Base-by-base conservation (phyloP, 2,329 filamentous ascomycete species). In the Escovopsis sp. region DNA sequence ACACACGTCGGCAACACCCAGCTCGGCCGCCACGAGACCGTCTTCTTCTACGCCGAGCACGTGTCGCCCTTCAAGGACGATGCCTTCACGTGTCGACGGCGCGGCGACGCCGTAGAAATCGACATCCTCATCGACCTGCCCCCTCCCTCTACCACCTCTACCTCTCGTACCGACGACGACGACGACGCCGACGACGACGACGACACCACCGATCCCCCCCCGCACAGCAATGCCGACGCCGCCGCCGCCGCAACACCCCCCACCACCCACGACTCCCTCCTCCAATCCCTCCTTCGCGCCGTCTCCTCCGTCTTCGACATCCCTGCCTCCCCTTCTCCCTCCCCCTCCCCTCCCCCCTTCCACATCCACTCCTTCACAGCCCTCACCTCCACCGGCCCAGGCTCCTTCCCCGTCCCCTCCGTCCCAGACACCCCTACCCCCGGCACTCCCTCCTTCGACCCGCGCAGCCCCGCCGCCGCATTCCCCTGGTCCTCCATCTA, bases 1-100 rank as follows among this genome's bases (percentile, higher is more conserved):
- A 82, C 80, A 38, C 79, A 81, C 31, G 76, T 94, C 41, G 86
- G 84, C 29, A 83, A 80, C 45, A 70, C 87, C 28, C 72, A 80
- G 1, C 65, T 98, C 4, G 88, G 88, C 4, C 78, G 81, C 33
- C 85, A 96, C 50, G 88, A 96, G 56, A 82, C 79, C 43, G 75
- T 94, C 15, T 82, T 83, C 51, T 71, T 96, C 43, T 70, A 79
- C 32, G 74, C 80, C 17, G 76, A 85, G 39, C 71, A 88, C 18
- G 75, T 85, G 19, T 74, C 79, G 38, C 78, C 82, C 43, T 70
- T 86, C 26, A 72, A 74, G 16, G 88, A 94, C 55, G 82, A 86
- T 12, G 78, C 87, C 38, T 94, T 94, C 54, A 81, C 77, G 9
- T 72, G 83, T 19, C 66, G 87, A 18, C 73, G 81, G 32, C 83